A percentile compares a stretch with the other conserved stretches of the same genome.
These are phyloP conservation scores for Phyllosticta citriasiana DNA, from an alignment of 2,329 filamentous ascomycete species.

Conservation along the genomic window DNA sequence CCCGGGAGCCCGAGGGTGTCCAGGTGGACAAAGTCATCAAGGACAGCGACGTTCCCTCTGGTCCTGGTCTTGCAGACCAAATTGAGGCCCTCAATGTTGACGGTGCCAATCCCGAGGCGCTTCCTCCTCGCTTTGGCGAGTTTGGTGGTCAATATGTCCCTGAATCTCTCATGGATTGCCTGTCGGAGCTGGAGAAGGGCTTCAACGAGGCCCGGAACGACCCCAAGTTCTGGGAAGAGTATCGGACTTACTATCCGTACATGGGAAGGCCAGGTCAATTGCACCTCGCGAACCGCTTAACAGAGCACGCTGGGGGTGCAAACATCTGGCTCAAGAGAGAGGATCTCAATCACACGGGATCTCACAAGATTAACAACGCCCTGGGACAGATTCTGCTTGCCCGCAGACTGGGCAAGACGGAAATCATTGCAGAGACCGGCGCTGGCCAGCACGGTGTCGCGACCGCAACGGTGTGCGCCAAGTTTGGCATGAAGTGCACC, in stretches of 20 bases:
- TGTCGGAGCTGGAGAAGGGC: slow-evolving; percentile 79
- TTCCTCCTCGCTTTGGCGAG: slow-evolving; percentile 83
- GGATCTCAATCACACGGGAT: slow-evolving; percentile 94
- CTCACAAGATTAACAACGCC: slow-evolving; percentile 99
- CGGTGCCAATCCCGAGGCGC: slow-evolving; percentile 40
- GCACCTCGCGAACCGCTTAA: slow-evolving; percentile 79
- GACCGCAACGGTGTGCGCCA: slow-evolving; percentile 92
- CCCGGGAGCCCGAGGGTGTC: slow-evolving; percentile 51
- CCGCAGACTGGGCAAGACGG: slow-evolving; percentile 77
- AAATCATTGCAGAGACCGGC: slow-evolving; percentile 96
- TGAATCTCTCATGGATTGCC: slow-evolving; percentile 94
- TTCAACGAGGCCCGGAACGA: slow-evolving; percentile 84
- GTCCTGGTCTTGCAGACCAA: slow-evolving; percentile 67
- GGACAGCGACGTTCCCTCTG: slow-evolving; percentile 44
- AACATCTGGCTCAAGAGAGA: slow-evolving; percentile 98
- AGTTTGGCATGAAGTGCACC: slow-evolving; percentile 96
- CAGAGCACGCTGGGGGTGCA: slow-evolving; percentile 79
- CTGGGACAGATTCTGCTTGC: slow-evolving; percentile 87
- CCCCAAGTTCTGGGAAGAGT: slow-evolving; percentile 93
- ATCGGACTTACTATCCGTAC: slow-evolving; percentile 88
- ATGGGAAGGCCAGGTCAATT: slow-evolving; percentile 92
- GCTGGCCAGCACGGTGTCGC: slow-evolving; percentile 97
- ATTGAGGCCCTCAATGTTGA: slow-evolving; percentile 69
- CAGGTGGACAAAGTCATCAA: slow-evolving; percentile 61
- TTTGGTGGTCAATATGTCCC: slow-evolving; percentile 97